phyloP scores from a whole-genome alignment of 441 rosid species.

The Croton laevigatus region DNA sequence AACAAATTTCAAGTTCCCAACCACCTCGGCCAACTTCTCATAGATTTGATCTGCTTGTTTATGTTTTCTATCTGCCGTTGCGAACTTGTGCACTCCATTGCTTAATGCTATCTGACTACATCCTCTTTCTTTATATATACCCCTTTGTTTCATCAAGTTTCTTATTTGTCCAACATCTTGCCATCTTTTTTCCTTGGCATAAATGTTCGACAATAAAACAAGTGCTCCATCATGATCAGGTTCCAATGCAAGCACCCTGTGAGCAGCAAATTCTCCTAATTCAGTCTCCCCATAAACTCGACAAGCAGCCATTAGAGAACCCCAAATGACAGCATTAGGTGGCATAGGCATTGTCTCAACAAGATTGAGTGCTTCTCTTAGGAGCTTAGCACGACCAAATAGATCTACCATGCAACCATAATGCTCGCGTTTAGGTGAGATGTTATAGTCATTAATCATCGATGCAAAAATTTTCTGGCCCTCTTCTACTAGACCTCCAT shows the following conservation, averaged over 20 bases:
- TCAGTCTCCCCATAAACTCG: constrained; percentile 47
- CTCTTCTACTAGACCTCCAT: constrained; percentile 50
- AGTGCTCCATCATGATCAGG: constrained; percentile 67
- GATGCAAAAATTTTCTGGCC: constrained; percentile 37
- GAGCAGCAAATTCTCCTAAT: constrained; percentile 57
- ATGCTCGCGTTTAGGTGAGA: constrained; percentile 53
- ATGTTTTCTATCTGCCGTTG: constrained; percentile 53
- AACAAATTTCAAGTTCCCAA: constrained; percentile 44
- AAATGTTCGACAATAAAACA: constrained; percentile 49
- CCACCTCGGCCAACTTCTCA: constrained; percentile 39
- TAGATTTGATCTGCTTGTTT: constrained; percentile 45
- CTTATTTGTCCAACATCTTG: constrained; percentile 45
- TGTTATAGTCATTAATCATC: constrained; percentile 41
- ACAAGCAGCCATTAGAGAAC: constrained; percentile 65
- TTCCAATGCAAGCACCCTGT: constrained; percentile 46
- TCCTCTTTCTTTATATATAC: constrained; percentile 49
- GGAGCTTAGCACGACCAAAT: constrained; percentile 54
- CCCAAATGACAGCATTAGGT: constrained; percentile 64
- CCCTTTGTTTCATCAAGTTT: constrained; percentile 49
- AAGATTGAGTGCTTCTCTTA: constrained; percentile 46
- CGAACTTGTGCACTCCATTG: constrained; percentile 43
- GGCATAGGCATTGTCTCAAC: constrained; percentile 49
- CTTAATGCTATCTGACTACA: constrained; percentile 50
- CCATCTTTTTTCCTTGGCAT: constrained; percentile 54
- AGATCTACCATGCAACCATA: constrained; percentile 67